Evolutionary conservation across 805 yeast genomes (phyloP), one percentile per base, ranked within the genome.

Genomic region (Yarrowia divulgata): DNA sequence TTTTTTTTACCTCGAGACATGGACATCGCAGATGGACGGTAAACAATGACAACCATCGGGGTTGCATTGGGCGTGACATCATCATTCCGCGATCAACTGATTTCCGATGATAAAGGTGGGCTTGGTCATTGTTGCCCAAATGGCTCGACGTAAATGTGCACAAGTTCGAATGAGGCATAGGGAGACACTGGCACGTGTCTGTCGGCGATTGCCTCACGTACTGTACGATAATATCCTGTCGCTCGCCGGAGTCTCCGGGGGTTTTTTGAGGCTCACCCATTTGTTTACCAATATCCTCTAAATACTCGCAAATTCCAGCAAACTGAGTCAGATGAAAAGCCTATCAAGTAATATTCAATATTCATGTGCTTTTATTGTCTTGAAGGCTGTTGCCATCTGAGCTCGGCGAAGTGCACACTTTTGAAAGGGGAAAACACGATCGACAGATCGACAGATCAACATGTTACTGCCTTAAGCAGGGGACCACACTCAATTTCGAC

Each of bases 381-480:
- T 16, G 50, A 16, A 23, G 50, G 23, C 13, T n/a, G 8, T 5
- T 12, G 14, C n/a, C 8, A 8, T 40, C 10, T 40, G 14, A 40
- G 43, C 45, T 16, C 13, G 9, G 45, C 18, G 45, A 18, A 42
- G 48, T 10, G 32, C 48, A 45, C 18, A 45, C 48, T 45, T 45
- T 23, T 39, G 13, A 39, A 12, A 39, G 40, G 13, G 6, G 40
- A 39, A 12, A 10, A 39, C 7, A 10, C 40, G 40, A 40, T 40
- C 43, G 43, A 40, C 43, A 40, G 54, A 46, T 46, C 50, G 50
- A 8, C 49, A 48, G 46, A 42, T 42, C 19, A 19, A 18, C 50
- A 29, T 29, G 54, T 48, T 48, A 48, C 54, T 48, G 54, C 54
- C 54, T 48, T 48, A 48, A 29, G 54, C 54, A 48, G 54, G 54